A percentile compares a stretch with the other conserved stretches of the same genome.
These are phyloP conservation scores for Sporothrix phasma DNA, from an alignment of 2,329 filamentous ascomycete genomes.

Conservation along the genomic window DNA sequence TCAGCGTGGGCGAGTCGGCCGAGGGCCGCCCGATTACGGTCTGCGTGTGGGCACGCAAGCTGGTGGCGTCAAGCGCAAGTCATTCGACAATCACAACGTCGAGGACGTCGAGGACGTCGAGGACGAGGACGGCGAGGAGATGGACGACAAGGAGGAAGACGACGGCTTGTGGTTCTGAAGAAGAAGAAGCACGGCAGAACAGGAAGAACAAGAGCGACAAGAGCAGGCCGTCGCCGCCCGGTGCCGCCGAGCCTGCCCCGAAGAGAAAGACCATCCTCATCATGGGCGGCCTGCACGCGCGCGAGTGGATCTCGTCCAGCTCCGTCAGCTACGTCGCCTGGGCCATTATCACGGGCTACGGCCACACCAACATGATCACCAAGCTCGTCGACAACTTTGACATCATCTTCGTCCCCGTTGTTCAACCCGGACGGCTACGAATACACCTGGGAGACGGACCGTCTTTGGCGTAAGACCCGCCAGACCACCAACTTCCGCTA, in stretches of 20 bases:
- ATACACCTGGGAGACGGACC: slow-evolving; percentile 85
- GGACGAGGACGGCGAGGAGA: slow-evolving; percentile 19
- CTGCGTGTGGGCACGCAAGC: slow-evolving; percentile 54
- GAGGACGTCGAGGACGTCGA: neutral
- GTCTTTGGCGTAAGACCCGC: slow-evolving; percentile 89
- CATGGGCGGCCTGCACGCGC: slow-evolving; percentile 78
- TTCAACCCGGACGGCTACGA: slow-evolving; percentile 93
- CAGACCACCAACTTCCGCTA: slow-evolving; percentile 74
- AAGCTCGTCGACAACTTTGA: slow-evolving; percentile 76
- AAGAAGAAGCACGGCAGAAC: neutral
- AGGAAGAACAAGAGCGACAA: neutral
- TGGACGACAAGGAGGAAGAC: neutral
- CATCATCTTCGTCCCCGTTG: slow-evolving; percentile 74
- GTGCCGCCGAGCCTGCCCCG: neutral
- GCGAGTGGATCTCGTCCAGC: slow-evolving; percentile 92
- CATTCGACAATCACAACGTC: slow-evolving; percentile 19
- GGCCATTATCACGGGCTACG: slow-evolving; percentile 74
- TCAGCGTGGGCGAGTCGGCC: slow-evolving; percentile 74
- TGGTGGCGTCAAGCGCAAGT: neutral
- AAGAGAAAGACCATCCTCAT: slow-evolving; percentile 35
- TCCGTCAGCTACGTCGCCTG: slow-evolving; percentile 88
- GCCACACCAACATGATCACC: slow-evolving; percentile 60
- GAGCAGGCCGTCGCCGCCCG: neutral
- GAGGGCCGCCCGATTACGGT: slow-evolving; percentile 81
- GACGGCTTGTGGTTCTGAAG: neutral